Evolutionary conservation across 139 green algal genomes (phyloP).

Genomic region (Closterium sp.): DNA sequence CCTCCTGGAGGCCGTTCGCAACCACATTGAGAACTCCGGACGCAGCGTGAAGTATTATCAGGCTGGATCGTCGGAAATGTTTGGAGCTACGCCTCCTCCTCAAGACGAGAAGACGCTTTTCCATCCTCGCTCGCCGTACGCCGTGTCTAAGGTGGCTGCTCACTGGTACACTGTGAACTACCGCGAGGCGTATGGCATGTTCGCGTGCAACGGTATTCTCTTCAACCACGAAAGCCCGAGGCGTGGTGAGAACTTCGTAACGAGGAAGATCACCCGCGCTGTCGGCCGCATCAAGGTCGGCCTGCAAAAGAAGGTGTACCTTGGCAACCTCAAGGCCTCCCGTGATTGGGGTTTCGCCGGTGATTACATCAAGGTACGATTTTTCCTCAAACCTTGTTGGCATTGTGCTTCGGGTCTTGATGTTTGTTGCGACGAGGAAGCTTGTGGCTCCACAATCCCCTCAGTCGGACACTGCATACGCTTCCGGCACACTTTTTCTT

Average conservation of each 20-base stretch:
- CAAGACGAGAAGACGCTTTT: constrained; percentile 69
- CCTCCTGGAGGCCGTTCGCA: constrained; percentile 68
- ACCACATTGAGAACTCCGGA: constrained; percentile 49
- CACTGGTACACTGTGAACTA: constrained; percentile 72
- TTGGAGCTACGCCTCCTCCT: constrained; percentile 70
- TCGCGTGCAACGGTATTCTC: constrained; percentile 75
- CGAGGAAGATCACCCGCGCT: constrained; percentile 61
- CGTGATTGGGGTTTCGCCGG: constrained; percentile 75
- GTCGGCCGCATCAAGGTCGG: constrained; percentile 60
- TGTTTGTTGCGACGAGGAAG: constrained; percentile 55
- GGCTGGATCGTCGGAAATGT: constrained; percentile 75
- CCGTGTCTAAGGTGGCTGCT: constrained; percentile 68
- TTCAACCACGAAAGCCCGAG: constrained; percentile 79
- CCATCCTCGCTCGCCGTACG: constrained; percentile 73
- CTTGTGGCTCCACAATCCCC: background rate
- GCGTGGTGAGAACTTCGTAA: constrained; percentile 76
- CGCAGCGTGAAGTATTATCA: constrained; percentile 66
- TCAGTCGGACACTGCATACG: background rate
- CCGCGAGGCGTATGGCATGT: constrained; percentile 73
- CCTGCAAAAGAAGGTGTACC: constrained; percentile 54
- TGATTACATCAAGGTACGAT: constrained; percentile 66
- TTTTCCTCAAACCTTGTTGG: too few relatives aligned
- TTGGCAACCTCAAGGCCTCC: constrained; percentile 74
- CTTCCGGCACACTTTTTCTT: background rate
- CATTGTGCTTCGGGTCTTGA: constrained; percentile 72